Evolutionary conservation across 176 grass and related monocot genomes (phyloP), one percentile per base, ranked within the genome.

Genomic region (Aegilops speltoides): DNA sequence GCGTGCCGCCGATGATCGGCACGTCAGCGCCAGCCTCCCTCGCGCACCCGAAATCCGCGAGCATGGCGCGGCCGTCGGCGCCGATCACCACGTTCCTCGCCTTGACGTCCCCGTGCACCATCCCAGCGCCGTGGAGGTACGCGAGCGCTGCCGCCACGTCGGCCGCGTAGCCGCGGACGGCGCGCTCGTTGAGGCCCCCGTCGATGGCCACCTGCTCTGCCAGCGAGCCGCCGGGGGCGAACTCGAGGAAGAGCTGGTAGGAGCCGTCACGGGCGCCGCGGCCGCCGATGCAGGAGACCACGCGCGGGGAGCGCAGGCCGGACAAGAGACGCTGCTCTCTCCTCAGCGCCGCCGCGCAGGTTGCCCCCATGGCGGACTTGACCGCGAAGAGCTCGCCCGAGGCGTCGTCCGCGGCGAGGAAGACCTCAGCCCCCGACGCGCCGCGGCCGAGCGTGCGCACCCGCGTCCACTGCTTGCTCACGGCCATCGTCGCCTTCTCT

Each of bases 81-180:
- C 93, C 87, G 48, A 98, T 73, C 32, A 98, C 67, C 19, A 95
- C 81, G 70, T 98, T 98, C 36, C 83, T 64, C 8, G 91, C 20
- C 87, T 98, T 98, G 72, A 98, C 88, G 61, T 98, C 93, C 5
- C 95, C 94, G 78, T 98, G 95, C 16, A 89, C 88, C 13, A 93
- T 46, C 3, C 83, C 82, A 2, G 34, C 11, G 0, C 10, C 88
- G 7, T 98, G 95, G 13, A 98, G 85, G 73, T 95, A 87, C 20
- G 83, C 88, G 12, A 98, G 80, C 8, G 90, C 96, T 0, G 61
- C 1, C 13, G 89, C 85, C 15, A 94, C 77, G 57, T 98, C 91
- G 0, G 65, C 78, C 1, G 84, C 76, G 76, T 71, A 84, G 2
- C 37, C 43, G 15, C 40, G 54, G 3, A 88, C 28, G 2, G 40